These are phyloP conservation scores for Asterella californica DNA, from an alignment of 225 moss, liverwort and hornwort species.

Conservation along the genomic window DNA sequence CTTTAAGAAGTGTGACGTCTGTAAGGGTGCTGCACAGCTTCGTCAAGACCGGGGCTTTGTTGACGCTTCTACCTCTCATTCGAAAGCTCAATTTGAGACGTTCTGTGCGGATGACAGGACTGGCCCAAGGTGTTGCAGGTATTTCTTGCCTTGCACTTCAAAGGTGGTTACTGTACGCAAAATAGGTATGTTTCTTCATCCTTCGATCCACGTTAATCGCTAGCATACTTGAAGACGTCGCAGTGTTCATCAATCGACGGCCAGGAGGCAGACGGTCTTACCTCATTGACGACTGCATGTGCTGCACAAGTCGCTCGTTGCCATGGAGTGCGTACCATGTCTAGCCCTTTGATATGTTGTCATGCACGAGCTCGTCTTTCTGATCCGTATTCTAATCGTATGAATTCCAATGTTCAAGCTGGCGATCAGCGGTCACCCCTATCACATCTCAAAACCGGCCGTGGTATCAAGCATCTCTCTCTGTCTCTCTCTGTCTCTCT, in stretches of 20 bases:
- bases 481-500: not conserved
- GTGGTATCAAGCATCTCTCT: not conserved
- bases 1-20: too few species aligned
- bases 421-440: not conserved
- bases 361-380: slow-evolving; percentile 4
- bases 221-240: not conserved
- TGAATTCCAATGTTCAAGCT: slow-evolving; percentile 8
- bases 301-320: slow-evolving; percentile 13
- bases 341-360: not conserved
- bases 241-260: not conserved
- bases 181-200: not conserved
- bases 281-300: slow-evolving; percentile 18
- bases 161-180: not conserved
- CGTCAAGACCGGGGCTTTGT: too few species aligned
- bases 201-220: not conserved
- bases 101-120: not conserved
- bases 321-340: slow-evolving; percentile 11
- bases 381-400: not conserved
- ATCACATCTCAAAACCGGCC: not conserved
- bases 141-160: not conserved
- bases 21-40: too few species aligned
- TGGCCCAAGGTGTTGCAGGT: not conserved
- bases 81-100: not conserved
- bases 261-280: not conserved
- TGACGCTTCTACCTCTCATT: too few species aligned